Conservation (phyloP, 2,329 filamentous ascomycete species). For the Sporothrix protearum region DNA sequence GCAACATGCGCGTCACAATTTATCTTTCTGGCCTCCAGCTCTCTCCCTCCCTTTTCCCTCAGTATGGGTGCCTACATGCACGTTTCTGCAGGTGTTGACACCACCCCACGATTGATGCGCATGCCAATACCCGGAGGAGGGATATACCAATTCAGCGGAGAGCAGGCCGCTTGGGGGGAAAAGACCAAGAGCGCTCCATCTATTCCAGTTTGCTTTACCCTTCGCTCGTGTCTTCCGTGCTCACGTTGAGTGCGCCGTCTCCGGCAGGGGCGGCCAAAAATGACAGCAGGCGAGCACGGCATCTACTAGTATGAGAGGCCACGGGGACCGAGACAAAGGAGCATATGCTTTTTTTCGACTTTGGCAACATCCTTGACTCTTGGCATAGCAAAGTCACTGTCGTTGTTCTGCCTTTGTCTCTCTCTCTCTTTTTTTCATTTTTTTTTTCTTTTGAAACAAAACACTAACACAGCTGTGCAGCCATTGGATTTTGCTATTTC, state of each 20-base stretch:
- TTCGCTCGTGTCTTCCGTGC: neutral
- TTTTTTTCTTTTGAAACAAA: neutral
- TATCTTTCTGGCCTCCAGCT: neutral
- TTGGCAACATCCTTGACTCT: neutral
- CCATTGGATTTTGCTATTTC: constrained; percentile 89
- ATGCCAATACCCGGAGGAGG: neutral
- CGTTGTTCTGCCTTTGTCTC: neutral
- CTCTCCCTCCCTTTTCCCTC: neutral
- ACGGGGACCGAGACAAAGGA: too few species aligned
- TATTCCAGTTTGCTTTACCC: too few species aligned
- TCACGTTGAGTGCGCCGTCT: neutral
- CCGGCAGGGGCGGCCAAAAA: constrained; percentile 2
- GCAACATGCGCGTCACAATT: neutral
- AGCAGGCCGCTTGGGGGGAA: neutral
- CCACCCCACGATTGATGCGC: neutral
- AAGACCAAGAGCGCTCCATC: neutral
- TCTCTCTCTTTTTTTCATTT: neutral
- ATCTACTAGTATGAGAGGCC: neutral
- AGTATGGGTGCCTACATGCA: neutral
- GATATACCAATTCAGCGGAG: neutral
- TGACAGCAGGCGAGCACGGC: neutral
- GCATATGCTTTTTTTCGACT: neutral
- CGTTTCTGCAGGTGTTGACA: neutral
- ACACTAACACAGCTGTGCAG: constrained; percentile 45
- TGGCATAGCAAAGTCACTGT: neutral